phyloP scores from a whole-genome alignment of 805 yeast species.

The Blastobotrys chiropterorum region DNA sequence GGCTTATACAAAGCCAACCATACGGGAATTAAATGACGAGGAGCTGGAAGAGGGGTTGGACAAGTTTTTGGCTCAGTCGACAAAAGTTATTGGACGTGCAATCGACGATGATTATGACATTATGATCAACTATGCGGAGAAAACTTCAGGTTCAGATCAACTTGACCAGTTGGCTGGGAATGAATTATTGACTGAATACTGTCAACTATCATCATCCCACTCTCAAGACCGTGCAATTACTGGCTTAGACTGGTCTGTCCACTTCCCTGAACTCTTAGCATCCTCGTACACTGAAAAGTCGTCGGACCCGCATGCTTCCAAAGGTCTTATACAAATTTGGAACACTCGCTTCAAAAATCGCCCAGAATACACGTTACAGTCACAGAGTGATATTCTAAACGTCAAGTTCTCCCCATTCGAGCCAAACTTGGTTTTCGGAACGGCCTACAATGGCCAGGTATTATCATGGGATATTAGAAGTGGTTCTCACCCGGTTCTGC shows the following conservation, averaged over 20 bases:
- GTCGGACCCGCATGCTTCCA: slow-evolving; percentile 18
- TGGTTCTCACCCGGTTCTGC: slow-evolving; percentile 27
- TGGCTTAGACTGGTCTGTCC: slow-evolving; percentile 33
- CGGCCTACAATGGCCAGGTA: slow-evolving; percentile 44
- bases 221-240: slow-evolving; percentile 27
- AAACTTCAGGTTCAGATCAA: slow-evolving; percentile 6
- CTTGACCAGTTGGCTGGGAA: slow-evolving; percentile 9
- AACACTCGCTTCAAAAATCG: slow-evolving; percentile 26
- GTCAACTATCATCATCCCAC: slow-evolving; percentile 18
- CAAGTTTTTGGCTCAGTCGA: slow-evolving; percentile 25
- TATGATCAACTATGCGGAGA: slow-evolving; percentile 24
- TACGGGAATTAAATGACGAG: neutral
- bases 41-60: slow-evolving; percentile 6
- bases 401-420: slow-evolving; percentile 38
- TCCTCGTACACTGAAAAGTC: slow-evolving; percentile 27
- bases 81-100: slow-evolving; percentile 30
- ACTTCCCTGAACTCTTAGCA: slow-evolving; percentile 32
- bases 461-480: slow-evolving; percentile 45
- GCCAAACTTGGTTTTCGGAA: slow-evolving; percentile 39
- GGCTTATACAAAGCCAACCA: neutral
- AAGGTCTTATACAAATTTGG: slow-evolving; percentile 34
- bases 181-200: neutral
- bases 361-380: slow-evolving; percentile 40
- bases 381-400: slow-evolving; percentile 37
- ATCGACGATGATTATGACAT: slow-evolving; percentile 28